Percentiles rank a stretch among this genome's conserved stretches.
phyloP scores from a whole-genome alignment of 2,329 filamentous ascomycete genomes.

The Purpureocillium lavendulum region DNA sequence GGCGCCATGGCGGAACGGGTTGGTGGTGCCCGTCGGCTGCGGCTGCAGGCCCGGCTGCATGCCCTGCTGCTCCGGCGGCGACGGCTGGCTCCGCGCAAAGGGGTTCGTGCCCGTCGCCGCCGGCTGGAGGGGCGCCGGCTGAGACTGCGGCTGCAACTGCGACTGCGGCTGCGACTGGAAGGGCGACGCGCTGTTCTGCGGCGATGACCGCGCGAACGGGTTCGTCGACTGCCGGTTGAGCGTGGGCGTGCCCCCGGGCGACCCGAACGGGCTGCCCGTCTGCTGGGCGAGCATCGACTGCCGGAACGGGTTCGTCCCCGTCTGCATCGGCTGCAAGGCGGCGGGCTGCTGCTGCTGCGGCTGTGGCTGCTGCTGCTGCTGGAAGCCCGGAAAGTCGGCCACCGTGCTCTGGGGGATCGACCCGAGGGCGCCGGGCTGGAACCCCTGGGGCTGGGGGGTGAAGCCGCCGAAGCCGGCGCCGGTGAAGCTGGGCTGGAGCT shows the following conservation, averaged over 20 bases:
- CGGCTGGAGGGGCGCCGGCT: conserved; percentile 32
- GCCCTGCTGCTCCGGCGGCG: conserved; percentile 24
- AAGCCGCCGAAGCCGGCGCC: conserved; percentile 82
- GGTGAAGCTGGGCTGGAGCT: conserved; percentile 42
- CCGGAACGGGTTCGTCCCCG: conserved; percentile 79
- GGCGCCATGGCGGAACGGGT: conserved; percentile 85
- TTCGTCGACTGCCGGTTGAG: conserved; percentile 66
- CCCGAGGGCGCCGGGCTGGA: conserved; percentile 43
- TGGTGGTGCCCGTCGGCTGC: conserved; percentile 81
- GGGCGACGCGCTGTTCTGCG: conserved; percentile 25
- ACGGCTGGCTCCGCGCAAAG: conserved; percentile 39
- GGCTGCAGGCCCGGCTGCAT: conserved; percentile 52
- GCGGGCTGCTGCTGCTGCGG: conserved; percentile 19
- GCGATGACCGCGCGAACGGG: conserved; percentile 67
- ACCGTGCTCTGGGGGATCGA: conserved; percentile 51
- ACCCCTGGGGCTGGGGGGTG: conserved; percentile 56
- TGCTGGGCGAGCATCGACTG: conserved; percentile 67
- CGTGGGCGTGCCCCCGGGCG: conserved; percentile 31
- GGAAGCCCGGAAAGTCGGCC: conserved; percentile 32
- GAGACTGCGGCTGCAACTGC: conserved; percentile 10
- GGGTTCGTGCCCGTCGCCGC: conserved; percentile 51
- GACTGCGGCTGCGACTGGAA: conserved; percentile 14
- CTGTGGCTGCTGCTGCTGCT: conserved; percentile 12
- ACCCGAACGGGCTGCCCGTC: conserved; percentile 37
- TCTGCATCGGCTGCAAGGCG: conserved; percentile 32